Conservation (phyloP, 345 rosid genomes). For the Sonneratia caseolaris region DNA sequence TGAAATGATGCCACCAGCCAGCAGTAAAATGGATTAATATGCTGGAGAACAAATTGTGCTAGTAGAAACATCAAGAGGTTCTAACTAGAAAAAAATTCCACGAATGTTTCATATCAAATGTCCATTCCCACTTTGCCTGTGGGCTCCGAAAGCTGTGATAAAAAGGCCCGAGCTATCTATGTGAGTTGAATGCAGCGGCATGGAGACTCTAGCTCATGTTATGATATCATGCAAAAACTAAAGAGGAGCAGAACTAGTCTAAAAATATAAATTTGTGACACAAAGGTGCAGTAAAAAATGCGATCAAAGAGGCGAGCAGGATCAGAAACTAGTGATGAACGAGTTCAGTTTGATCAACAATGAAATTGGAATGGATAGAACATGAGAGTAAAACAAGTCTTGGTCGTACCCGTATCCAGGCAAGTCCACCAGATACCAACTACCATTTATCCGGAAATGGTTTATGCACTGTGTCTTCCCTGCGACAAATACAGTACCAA, state of each 20-base stretch:
- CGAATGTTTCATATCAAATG: background rate
- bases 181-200: background rate
- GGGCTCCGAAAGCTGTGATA: background rate
- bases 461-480: conserved; percentile 98
- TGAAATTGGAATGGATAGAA: background rate
- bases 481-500: conserved; percentile 14
- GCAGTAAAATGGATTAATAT: background rate
- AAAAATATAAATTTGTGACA: background rate
- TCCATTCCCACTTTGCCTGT: background rate
- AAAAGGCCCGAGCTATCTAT: background rate
- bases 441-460: conserved; percentile 82
- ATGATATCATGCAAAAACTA: background rate
- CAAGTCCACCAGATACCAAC: conserved; percentile 93
- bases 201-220: background rate
- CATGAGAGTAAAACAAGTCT: background rate
- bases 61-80: background rate
- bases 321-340: background rate
- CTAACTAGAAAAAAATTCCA: background rate
- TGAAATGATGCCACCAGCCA: background rate
- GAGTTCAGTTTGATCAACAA: background rate
- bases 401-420: conserved; percentile 95
- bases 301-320: background rate
- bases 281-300: background rate
- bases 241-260: background rate
- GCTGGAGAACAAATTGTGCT: background rate